These are phyloP conservation scores for Coniosporium uncinatum DNA, from an alignment of 2,329 filamentous ascomycete genomes.

Conservation along the genomic window DNA sequence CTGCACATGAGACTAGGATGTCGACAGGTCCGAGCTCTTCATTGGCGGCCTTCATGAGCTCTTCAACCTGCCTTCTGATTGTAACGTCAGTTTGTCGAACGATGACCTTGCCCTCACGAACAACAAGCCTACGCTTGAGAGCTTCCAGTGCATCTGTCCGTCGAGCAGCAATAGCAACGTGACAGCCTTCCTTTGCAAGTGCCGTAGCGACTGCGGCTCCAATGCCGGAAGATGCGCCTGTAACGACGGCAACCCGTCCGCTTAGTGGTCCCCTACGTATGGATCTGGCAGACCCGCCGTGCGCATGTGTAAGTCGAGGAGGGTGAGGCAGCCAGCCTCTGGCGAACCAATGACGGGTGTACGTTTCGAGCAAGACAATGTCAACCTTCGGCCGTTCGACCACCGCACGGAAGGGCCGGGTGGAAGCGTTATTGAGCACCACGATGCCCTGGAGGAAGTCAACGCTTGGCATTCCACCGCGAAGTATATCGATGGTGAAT, in stretches of 20 bases:
- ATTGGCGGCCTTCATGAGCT: conserved; percentile 52
- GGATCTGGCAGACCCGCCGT: conserved; percentile 34
- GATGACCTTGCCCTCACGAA: conserved; percentile 60
- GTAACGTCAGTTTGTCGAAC: conserved; percentile 70
- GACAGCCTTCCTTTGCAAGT: conserved; percentile 64
- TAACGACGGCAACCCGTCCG: conserved; percentile 70
- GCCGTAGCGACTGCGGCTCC: conserved; percentile 68
- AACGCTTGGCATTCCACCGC: conserved; percentile 73
- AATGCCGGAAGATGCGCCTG: conserved; percentile 75
- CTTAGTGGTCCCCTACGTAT: conserved; percentile 52
- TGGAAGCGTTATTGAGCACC: conserved; percentile 66
- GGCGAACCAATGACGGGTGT: conserved; percentile 75
- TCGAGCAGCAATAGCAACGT: conserved; percentile 67
- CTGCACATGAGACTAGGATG: conserved; percentile 74
- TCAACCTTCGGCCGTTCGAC: conserved; percentile 67
- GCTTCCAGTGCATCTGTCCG: conserved; percentile 62
- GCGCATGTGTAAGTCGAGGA: too few species aligned
- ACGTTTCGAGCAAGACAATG: conserved; percentile 65
- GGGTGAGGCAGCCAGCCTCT: conserved; percentile 68
- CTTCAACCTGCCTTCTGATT: conserved; percentile 57
- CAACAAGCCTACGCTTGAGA: conserved; percentile 55
- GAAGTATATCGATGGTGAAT: conserved; percentile 75
- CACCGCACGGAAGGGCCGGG: conserved; percentile 50
- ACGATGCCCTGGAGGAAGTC: conserved; percentile 67
- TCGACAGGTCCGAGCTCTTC: conserved; percentile 67